These are phyloP conservation scores for Kurtzmaniella quercitrusa DNA, from an alignment of 1,139 yeast genomes.

Conservation along the genomic window DNA sequence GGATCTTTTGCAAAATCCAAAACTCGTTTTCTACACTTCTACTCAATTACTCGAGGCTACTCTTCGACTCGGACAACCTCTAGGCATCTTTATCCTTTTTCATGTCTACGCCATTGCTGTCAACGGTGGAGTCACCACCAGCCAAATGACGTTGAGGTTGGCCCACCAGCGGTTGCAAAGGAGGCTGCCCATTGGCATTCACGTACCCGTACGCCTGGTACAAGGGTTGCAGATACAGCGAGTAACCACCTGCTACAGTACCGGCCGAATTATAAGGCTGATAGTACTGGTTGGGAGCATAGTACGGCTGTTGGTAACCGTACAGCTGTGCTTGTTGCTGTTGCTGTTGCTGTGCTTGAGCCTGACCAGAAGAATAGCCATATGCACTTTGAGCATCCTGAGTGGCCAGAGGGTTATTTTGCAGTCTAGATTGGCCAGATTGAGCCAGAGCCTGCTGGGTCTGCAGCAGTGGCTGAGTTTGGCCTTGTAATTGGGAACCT, in stretches of 20 bases:
- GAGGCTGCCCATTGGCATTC: constrained; percentile 12
- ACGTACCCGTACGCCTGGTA: constrained; percentile 19
- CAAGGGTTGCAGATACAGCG: constrained; percentile 23
- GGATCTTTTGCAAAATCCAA: too few species aligned
- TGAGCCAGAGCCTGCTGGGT: constrained; percentile 10
- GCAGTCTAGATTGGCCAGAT: constrained; percentile 5
- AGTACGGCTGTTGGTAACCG: constrained; percentile 21
- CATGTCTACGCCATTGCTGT: constrained; percentile 3
- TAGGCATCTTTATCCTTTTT: constrained; percentile 5
- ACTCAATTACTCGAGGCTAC: too few species aligned
- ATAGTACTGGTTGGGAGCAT: constrained; percentile 20
- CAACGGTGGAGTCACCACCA: constrained; percentile 4
- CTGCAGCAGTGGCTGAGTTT: constrained; percentile 5
- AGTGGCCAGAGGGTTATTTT: constrained; percentile 6
- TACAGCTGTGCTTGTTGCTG: constrained; percentile 9
- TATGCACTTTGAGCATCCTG: constrained; percentile 1
- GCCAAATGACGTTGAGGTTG: constrained; percentile 1
- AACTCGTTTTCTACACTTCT: too few species aligned
- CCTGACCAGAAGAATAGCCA: constrained; percentile 8
- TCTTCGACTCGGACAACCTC: too few species aligned
- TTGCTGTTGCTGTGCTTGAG: constrained; percentile 5
- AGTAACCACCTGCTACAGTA: constrained; percentile 13
- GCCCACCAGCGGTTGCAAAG: constrained; percentile 7
- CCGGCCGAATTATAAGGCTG: constrained; percentile 14
- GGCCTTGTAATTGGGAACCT: constrained; percentile 11